Evolutionary conservation across 768 basidiomycete species (phyloP).

Genomic region (Boletus rubescentipes): DNA sequence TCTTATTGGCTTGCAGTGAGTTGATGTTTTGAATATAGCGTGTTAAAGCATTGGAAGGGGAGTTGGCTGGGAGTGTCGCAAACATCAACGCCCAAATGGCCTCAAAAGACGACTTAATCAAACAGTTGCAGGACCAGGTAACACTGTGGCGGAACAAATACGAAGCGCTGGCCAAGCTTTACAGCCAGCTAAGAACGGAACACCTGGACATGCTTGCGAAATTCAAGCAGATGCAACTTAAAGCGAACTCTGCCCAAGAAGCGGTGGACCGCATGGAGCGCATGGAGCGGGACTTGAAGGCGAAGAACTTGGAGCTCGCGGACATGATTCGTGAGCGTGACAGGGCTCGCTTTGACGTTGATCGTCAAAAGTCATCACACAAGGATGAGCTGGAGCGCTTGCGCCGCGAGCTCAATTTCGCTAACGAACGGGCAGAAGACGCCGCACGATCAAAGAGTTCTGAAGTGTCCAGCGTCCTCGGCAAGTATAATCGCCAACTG

Average conservation of each 20-base stretch:
- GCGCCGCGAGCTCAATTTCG: slow-evolving; percentile 88
- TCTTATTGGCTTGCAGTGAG: background rate
- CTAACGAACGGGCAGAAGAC: slow-evolving; percentile 98
- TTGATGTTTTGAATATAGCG: slow-evolving; percentile 49
- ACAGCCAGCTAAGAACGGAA: slow-evolving; percentile 96
- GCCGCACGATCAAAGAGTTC: slow-evolving; percentile 87
- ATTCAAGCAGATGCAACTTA: slow-evolving; percentile 96
- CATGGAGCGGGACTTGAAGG: slow-evolving; percentile 97
- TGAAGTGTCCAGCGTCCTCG: slow-evolving; percentile 83
- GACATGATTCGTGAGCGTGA: slow-evolving; percentile 99
- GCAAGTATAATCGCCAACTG: slow-evolving; percentile 94
- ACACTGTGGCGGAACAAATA: slow-evolving; percentile 98
- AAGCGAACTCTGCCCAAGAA: slow-evolving; percentile 97
- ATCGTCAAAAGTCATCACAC: slow-evolving; percentile 89
- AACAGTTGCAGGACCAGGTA: slow-evolving; percentile 95
- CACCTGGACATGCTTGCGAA: slow-evolving; percentile 97
- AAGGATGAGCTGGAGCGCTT: slow-evolving; percentile 94
- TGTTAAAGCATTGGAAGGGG: slow-evolving; percentile 93
- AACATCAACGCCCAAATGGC: slow-evolving; percentile 84
- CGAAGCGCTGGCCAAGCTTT: slow-evolving; percentile 96
- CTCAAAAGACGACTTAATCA: slow-evolving; percentile 94
- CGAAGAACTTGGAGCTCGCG: slow-evolving; percentile 97
- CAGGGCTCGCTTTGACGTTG: slow-evolving; percentile 91
- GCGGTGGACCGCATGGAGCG: slow-evolving; percentile 98
- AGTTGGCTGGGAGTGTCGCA: slow-evolving; percentile 68